Evolutionary conservation across 164 flowering plant genomes (phyloP).

Genomic region (Annona squamosa): DNA sequence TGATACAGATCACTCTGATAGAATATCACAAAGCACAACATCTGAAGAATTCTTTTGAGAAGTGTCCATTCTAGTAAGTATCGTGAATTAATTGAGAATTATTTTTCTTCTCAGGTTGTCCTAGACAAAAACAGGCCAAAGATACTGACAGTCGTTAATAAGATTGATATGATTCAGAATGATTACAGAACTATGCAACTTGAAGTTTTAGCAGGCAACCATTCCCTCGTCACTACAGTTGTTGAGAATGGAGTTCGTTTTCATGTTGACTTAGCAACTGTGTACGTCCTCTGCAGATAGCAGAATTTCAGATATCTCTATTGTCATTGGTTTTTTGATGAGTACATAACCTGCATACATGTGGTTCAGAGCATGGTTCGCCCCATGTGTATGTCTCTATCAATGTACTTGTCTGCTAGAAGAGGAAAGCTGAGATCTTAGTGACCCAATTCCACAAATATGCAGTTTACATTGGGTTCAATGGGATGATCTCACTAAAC

Average conservation of each 20-base stretch:
- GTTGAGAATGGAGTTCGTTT: slow-evolving; percentile 82
- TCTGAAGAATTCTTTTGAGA: not conserved
- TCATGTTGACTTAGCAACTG: slow-evolving; percentile 73
- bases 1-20: not conserved
- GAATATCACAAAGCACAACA: not conserved
- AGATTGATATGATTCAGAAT: slow-evolving; percentile 72
- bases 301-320: not conserved
- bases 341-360: too few relatives aligned
- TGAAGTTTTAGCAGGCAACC: slow-evolving; percentile 90
- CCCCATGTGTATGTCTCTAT: too few relatives aligned
- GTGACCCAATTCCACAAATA: not conserved
- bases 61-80: not conserved
- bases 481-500: not conserved
- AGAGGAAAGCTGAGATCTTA: not conserved
- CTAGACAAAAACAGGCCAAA: slow-evolving; percentile 87
- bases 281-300: slow-evolving; percentile 41
- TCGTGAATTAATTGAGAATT: slow-evolving; percentile 7
- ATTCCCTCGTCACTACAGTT: slow-evolving; percentile 72
- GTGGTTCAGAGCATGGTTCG: too few relatives aligned
- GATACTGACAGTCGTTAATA: slow-evolving; percentile 90
- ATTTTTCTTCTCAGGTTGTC: slow-evolving; percentile 53
- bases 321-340: too few relatives aligned
- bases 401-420: too few relatives aligned
- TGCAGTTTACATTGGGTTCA: not conserved
- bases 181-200: slow-evolving; percentile 95